These are phyloP conservation scores for Cladorrhinum samala DNA, from an alignment of 495 filamentous ascomycete genomes.

Conservation along the genomic window DNA sequence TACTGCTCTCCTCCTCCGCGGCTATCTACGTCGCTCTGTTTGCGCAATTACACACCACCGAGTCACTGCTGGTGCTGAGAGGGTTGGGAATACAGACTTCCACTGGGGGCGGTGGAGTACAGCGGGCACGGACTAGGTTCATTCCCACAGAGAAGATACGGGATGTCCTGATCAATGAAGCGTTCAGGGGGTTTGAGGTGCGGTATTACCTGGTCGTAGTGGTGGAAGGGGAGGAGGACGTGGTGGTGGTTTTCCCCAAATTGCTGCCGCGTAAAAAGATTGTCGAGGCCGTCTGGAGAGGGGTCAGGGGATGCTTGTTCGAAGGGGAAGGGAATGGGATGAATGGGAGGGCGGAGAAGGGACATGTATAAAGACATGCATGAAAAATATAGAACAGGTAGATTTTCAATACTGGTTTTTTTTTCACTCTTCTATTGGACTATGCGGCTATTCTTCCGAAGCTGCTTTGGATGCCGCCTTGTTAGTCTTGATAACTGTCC, in stretches of 20 bases:
- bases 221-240: conserved; percentile 81
- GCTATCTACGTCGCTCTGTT: conserved; percentile 31
- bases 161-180: conserved; percentile 92
- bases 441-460: conserved; percentile 11
- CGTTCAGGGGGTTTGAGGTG: conserved; percentile 89
- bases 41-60: conserved; percentile 52
- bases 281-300: conserved; percentile 82
- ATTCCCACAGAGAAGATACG: conserved; percentile 89
- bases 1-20: conserved; percentile 12
- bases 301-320: conserved; percentile 67
- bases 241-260: conserved; percentile 89
- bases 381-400: not conserved
- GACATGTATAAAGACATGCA: not conserved
- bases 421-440: not conserved
- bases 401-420: too few species aligned
- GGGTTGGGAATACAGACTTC: conserved; percentile 86
- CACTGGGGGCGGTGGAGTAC: conserved; percentile 27
- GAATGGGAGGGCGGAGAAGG: conserved; percentile 7
- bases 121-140: conserved; percentile 58
- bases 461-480: conserved; percentile 19
- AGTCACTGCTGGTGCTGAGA: conserved; percentile 81
- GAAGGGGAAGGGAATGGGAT: conserved; percentile 42
- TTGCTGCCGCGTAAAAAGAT: conserved; percentile 64
- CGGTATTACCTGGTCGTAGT: conserved; percentile 83
- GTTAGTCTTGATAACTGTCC: conserved; percentile 24